Conservation (phyloP, 2,329 filamentous ascomycete species). For the Verticillium alfalfae region DNA sequence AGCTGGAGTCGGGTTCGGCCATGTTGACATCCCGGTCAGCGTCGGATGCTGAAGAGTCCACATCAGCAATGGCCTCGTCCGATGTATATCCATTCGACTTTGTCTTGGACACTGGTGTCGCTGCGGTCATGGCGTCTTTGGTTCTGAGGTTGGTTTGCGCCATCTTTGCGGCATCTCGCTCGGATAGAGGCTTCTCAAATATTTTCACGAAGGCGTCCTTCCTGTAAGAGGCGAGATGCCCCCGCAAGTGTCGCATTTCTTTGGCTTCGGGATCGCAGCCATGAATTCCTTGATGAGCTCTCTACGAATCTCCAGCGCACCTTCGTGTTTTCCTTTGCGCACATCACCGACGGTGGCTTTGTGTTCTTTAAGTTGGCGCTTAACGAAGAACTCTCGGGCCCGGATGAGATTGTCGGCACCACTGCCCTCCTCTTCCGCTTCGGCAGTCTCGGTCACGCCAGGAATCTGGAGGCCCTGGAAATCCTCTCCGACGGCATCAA, state of each 20-base stretch:
- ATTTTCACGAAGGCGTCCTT: slow-evolving; percentile 93
- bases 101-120: slow-evolving; percentile 21
- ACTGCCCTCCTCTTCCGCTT: slow-evolving; percentile 60
- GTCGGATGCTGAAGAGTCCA: slow-evolving; percentile 44
- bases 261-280: slow-evolving; percentile 61
- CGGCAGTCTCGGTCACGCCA: slow-evolving; percentile 44
- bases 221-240: slow-evolving; percentile 77
- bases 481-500: slow-evolving; percentile 48
- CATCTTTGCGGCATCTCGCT: slow-evolving; percentile 76
- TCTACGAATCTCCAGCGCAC: slow-evolving; percentile 70
- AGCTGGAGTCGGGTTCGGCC: slow-evolving; percentile 27
- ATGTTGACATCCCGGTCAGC: slow-evolving; percentile 37
- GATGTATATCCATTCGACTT: slow-evolving; percentile 36
- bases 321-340: slow-evolving; percentile 71
- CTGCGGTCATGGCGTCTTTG: slow-evolving; percentile 55
- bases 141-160: slow-evolving; percentile 60
- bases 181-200: slow-evolving; percentile 73
- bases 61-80: slow-evolving; percentile 67
- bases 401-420: slow-evolving; percentile 46
- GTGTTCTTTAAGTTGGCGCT: slow-evolving; percentile 60
- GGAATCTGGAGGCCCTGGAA: slow-evolving; percentile 35
- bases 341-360: slow-evolving; percentile 41
- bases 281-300: slow-evolving; percentile 78
- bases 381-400: slow-evolving; percentile 63
- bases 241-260: slow-evolving; percentile 60